Evolutionary conservation across 176 grass and related monocot genomes (phyloP).

Genomic region (Calamus simplicifolius): DNA sequence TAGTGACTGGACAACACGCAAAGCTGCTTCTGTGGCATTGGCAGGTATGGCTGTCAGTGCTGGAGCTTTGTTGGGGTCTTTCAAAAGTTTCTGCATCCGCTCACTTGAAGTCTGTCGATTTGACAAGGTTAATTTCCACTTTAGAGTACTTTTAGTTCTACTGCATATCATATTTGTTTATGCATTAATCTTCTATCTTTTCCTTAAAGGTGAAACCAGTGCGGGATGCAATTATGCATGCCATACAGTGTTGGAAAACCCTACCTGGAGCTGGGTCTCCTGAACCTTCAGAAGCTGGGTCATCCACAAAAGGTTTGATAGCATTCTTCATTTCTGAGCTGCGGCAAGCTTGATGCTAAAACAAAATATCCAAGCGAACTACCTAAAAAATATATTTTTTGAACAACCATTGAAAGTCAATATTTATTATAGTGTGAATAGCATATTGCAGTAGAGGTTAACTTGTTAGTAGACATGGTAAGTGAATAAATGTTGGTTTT

Average conservation of each 20-base stretch:
- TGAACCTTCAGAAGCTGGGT: slow-evolving; percentile 82
- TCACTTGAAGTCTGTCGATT: slow-evolving; percentile 87
- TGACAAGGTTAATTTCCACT: slow-evolving; percentile 60
- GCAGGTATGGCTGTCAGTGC: slow-evolving; percentile 63
- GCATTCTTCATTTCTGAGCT: not conserved
- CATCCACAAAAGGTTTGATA: slow-evolving; percentile 76
- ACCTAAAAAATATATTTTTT: too few relatives aligned
- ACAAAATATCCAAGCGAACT: too few relatives aligned
- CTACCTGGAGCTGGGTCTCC: slow-evolving; percentile 62
- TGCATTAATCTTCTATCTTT: not conserved
- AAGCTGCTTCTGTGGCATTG: slow-evolving; percentile 68
- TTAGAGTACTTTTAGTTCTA: too few relatives aligned
- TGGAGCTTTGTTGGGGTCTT: slow-evolving; percentile 52
- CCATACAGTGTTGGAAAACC: slow-evolving; percentile 88
- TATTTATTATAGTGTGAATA: too few relatives aligned
- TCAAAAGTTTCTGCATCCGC: slow-evolving; percentile 63
- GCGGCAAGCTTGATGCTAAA: too few relatives aligned
- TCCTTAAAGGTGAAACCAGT: slow-evolving; percentile 81
- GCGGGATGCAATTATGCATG: slow-evolving; percentile 66
- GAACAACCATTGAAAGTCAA: too few relatives aligned
- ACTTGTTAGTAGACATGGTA: too few relatives aligned
- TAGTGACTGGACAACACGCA: slow-evolving; percentile 82
- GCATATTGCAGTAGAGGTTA: too few relatives aligned
- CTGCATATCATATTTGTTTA: too few relatives aligned
- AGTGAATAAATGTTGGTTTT: too few relatives aligned